A percentile compares a stretch with the other conserved stretches of the same genome.
Conservation (phyloP, 306 rosid genomes). For the Cotoneaster glaucophyllus region DNA sequence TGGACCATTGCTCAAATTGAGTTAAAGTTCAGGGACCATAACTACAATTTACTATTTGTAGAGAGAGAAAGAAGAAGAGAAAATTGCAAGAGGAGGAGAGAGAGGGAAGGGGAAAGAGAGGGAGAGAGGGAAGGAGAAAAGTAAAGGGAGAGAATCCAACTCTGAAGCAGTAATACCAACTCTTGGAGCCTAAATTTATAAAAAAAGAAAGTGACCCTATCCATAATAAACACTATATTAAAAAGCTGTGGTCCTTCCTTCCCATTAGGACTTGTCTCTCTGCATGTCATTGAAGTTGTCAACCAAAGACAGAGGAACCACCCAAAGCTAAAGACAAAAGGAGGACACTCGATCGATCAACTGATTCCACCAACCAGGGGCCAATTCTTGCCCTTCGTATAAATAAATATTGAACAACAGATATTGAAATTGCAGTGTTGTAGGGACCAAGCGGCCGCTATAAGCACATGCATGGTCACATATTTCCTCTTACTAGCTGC, state of each 20-base stretch:
- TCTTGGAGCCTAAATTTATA: slow-evolving; percentile 1
- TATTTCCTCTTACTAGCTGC: slow-evolving; percentile 17
- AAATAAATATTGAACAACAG: slow-evolving; percentile 1
- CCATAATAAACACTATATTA: slow-evolving; percentile 21
- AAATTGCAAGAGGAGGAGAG: no score
- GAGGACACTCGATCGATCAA: slow-evolving; percentile 34
- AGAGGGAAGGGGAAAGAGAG: no score
- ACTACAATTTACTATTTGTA: no score
- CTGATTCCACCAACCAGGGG: slow-evolving; percentile 61
- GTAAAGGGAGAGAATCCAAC: no score
- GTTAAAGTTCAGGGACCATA: no score
- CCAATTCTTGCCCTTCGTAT: slow-evolving; percentile 21
- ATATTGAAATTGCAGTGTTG: slow-evolving; percentile 25
- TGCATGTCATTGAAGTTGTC: slow-evolving; percentile 46
- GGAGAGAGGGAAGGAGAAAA: no score
- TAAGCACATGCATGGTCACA: slow-evolving; percentile 45
- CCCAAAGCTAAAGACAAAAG: slow-evolving; percentile 74
- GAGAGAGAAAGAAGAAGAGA: no score
- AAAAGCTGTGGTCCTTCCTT: slow-evolving; percentile 48
- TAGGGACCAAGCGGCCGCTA: slow-evolving; percentile 30
- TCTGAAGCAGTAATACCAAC: neutral
- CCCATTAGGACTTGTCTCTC: slow-evolving; percentile 33
- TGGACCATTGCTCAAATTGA: no score
- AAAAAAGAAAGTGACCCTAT: slow-evolving; percentile 30
- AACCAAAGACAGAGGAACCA: slow-evolving; percentile 57